A percentile compares a stretch with the other conserved stretches of the same genome.
These are phyloP conservation scores for Pinus taeda DNA, from an alignment of 75 land plant genomes.

Conservation along the genomic window DNA sequence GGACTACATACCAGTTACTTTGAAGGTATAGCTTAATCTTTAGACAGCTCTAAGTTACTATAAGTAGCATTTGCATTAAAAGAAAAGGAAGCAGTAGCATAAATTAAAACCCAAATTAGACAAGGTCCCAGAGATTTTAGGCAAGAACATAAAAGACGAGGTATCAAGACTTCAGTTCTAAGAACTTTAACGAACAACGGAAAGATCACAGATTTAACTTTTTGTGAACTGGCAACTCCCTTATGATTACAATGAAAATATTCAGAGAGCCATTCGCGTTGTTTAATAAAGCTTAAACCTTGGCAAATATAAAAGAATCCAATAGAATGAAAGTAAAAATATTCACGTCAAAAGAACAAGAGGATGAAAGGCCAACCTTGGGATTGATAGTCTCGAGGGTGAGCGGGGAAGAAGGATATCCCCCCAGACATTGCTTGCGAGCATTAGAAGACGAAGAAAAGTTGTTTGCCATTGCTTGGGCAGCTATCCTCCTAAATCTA, in stretches of 20 bases:
- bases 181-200: neutral
- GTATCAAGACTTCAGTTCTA: conserved; percentile 1
- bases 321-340: neutral
- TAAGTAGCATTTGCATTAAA: too few species aligned
- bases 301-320: neutral
- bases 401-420: conserved; percentile 27
- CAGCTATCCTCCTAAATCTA: too few species aligned
- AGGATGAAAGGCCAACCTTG: conserved; percentile 38
- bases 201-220: conserved; percentile 1
- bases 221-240: too few species aligned
- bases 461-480: too few species aligned
- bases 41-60: too few species aligned
- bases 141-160: neutral
- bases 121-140: neutral
- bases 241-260: too few species aligned
- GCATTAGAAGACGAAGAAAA: too few species aligned
- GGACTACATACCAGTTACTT: too few species aligned
- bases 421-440: too few species aligned
- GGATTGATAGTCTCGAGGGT: conserved; percentile 62
- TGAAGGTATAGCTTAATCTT: too few species aligned
- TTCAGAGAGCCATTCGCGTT: neutral
- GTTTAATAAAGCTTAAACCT: neutral
- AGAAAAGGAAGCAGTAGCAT: too few species aligned
- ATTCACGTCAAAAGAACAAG: neutral
- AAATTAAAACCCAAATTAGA: too few species aligned